A percentile compares a stretch with the other conserved stretches of the same genome.
phyloP scores from a whole-genome alignment of 352 stramenopile genomes.

The Pythium oligandrum region DNA sequence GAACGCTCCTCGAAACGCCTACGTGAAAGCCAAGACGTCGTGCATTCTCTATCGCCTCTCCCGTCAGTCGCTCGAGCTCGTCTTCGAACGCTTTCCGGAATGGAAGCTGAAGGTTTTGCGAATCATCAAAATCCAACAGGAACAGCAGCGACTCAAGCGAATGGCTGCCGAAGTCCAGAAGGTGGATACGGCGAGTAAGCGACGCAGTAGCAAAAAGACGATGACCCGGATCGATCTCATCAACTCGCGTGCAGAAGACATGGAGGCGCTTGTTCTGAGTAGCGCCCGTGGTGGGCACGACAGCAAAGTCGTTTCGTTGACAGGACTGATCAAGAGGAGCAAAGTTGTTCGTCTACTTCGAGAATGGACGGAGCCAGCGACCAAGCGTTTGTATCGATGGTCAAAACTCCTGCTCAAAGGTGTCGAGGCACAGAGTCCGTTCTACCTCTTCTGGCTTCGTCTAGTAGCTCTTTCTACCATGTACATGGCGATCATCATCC shows the following conservation, averaged over 20 bases:
- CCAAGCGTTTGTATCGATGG: background rate
- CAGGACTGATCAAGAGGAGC: slow-evolving; percentile 6
- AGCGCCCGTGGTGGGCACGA: slow-evolving; percentile 19
- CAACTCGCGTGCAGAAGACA: slow-evolving; percentile 41
- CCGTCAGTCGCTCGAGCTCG: slow-evolving; percentile 46
- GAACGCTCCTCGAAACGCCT: slow-evolving; percentile 47
- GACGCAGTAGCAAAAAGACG: slow-evolving; percentile 14
- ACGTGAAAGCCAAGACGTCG: slow-evolving; percentile 54
- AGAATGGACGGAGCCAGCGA: background rate
- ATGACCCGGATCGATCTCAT: slow-evolving; percentile 38
- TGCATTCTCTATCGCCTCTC: slow-evolving; percentile 58
- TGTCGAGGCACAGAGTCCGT: slow-evolving; percentile 47
- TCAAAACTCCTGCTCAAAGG: slow-evolving; percentile 21
- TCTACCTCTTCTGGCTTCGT: slow-evolving; percentile 51
- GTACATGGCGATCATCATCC: slow-evolving; percentile 40
- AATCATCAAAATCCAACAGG: slow-evolving; percentile 58
- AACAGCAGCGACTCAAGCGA: slow-evolving; percentile 48
- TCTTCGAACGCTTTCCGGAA: slow-evolving; percentile 52
- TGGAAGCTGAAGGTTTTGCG: slow-evolving; percentile 63
- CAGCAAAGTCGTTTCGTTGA: slow-evolving; percentile 5
- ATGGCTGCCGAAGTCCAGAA: slow-evolving; percentile 34
- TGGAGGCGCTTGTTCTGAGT: slow-evolving; percentile 43
- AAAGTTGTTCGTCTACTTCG: background rate
- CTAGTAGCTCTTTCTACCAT: slow-evolving; percentile 41
- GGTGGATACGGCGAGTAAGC: background rate